These are phyloP conservation scores for Penicillium mononematosum DNA, from an alignment of 495 filamentous ascomycete species.

Conservation along the genomic window DNA sequence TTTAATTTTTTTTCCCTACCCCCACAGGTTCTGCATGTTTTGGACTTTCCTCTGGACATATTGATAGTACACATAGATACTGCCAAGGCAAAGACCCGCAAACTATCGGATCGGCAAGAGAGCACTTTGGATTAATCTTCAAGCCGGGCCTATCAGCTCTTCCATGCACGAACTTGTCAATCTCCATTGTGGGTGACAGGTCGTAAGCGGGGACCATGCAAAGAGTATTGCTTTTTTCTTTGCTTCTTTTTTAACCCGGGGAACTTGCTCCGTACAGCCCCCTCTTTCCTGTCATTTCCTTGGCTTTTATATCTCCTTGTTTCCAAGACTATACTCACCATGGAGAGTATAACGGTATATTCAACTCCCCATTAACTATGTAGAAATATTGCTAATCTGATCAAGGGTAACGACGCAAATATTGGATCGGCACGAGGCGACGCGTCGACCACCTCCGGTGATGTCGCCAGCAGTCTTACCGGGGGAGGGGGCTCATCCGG, in stretches of 20 bases:
- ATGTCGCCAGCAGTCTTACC: constrained; percentile 32
- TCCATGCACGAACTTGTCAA: constrained; percentile 15
- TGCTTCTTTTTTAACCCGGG: constrained; percentile 10
- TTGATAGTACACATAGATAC: no score
- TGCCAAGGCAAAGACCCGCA: constrained; percentile 14
- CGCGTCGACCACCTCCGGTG: constrained; percentile 39
- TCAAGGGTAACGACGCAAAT: constrained; percentile 44
- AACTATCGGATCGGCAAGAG: constrained; percentile 21
- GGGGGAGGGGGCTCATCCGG: constrained; percentile 37
- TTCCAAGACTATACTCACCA: constrained; percentile 4
- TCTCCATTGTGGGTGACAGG: constrained; percentile 30
- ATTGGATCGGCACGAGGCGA: constrained; percentile 45
- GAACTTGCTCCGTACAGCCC: constrained; percentile 14
- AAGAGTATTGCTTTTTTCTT: constrained; percentile 19
- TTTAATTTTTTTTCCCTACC: no score
- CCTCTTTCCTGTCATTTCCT: constrained; percentile 1
- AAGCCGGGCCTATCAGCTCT: constrained; percentile 24
- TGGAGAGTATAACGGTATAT: constrained; percentile 19
- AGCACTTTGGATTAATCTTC: constrained; percentile 17
- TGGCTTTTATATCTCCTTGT: constrained; percentile 1
- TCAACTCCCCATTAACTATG: background rate
- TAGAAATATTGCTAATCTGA: constrained; percentile 2
- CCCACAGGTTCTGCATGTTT: no score
- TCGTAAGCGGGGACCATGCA: constrained; percentile 24
- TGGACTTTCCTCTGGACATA: no score